Conservation (phyloP, 192 early-diverging fungal species). For the Linnemannia schmuckeri region DNA sequence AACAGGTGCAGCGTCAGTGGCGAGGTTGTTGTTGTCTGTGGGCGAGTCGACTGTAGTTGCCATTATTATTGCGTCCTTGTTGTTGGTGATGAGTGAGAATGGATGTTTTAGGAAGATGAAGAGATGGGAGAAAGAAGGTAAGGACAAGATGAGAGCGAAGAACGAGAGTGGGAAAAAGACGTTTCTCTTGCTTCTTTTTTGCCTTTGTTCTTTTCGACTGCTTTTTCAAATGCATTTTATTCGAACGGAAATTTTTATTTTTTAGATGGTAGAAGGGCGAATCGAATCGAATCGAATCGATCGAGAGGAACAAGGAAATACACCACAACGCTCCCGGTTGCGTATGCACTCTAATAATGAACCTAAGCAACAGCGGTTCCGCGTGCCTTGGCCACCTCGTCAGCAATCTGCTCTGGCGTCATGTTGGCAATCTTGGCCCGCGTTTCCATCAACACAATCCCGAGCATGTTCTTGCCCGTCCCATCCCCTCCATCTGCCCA, state of each 20-base stretch:
- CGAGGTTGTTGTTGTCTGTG: not conserved
- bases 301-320: not conserved
- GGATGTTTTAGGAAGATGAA: not conserved
- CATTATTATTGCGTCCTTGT: not conserved
- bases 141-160: not conserved
- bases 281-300: not conserved
- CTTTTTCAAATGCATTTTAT: not conserved
- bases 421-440: constrained; percentile 29
- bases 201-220: not conserved
- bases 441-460: constrained; percentile 37
- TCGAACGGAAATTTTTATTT: not conserved
- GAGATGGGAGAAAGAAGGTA: not conserved
- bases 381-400: constrained; percentile 19
- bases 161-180: not conserved
- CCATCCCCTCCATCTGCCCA: constrained; percentile 59
- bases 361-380: not conserved
- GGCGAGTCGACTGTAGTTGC: constrained; percentile 15
- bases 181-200: constrained; percentile 1
- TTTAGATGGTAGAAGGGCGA: not conserved
- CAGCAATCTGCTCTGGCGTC: constrained; percentile 25
- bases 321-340: not conserved
- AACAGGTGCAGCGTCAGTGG: constrained; percentile 4
- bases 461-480: constrained; percentile 55
- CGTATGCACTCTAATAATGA: not conserved
- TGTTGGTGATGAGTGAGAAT: not conserved